Base-by-base conservation (phyloP, 257 asterid genomes). In the Fraxinus pennsylvanica region DNA sequence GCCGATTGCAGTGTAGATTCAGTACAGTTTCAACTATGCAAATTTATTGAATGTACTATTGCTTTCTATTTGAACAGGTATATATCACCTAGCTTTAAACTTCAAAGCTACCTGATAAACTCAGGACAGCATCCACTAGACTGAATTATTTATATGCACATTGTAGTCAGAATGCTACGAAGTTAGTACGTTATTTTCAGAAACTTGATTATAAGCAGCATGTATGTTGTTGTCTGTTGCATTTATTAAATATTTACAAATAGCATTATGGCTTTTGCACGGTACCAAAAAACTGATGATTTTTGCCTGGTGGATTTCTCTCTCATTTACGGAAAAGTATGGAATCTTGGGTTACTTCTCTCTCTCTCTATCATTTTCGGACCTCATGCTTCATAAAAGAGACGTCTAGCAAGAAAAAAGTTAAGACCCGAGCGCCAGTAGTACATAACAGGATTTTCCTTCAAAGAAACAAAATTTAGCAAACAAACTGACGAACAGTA, bases 1-100 rank as follows among this genome's bases (percentile, higher is more conserved):
- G 47, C 92, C 88, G 0, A 36, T 89, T 68, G 81, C 81, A 1
- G 87, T 89, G 71, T 88, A 90, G 87, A 35, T 36, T 63, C 52
- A 2, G 14, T 33, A n/a, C 39, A 15, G 15, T 47, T 30, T 27
- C 43, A 13, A 72, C 63, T 13, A 17, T 19, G 47, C 47, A 21
- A 15, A 38, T 57, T 35, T 81, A 71, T 43, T 77, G 80, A 80
- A 71, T 74, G 80, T 63, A 47, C 52, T 80, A 54, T 50, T 47
- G 74, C 14, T 77, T 69, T n/a, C 36, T 17, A 57, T 38, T 81
- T 21, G 70, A 47, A 74, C 35, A 2, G 21, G 35, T 32, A 3
- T 6, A 36, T 6, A 36, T 36, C 41, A 36, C 9, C 41, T 36
- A n/a, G 67, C 67, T 21, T 32, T 59, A 59, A 9, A 59, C 29